Evolutionary conservation across 1,284 basidiomycete genomes (phyloP).

Genomic region (Xerocomus minutiporus): DNA sequence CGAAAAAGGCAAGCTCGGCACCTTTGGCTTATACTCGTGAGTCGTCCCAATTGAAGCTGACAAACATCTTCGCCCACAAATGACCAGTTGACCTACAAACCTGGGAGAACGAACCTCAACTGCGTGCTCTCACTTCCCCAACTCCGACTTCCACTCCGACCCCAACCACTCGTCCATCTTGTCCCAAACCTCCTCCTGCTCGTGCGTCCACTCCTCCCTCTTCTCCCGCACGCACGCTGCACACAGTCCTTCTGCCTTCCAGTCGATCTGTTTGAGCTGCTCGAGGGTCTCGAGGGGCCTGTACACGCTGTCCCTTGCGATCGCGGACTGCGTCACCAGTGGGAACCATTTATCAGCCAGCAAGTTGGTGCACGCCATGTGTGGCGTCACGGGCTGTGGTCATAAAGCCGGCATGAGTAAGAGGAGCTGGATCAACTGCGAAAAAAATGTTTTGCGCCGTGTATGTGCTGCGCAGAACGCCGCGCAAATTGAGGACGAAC

Average conservation of each 20-base stretch:
- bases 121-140: not conserved
- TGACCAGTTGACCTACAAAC: conserved; percentile 2
- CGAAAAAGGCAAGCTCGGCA: not conserved
- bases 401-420: not conserved
- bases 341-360: conserved; percentile 68
- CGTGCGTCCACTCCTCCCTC: conserved; percentile 58
- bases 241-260: conserved; percentile 57
- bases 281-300: conserved; percentile 66
- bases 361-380: conserved; percentile 68
- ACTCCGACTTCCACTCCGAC: not conserved
- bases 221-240: conserved; percentile 53
- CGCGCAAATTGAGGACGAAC: not conserved
- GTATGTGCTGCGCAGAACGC: not conserved
- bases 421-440: not conserved
- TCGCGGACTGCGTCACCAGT: conserved; percentile 58
- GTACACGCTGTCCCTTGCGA: conserved; percentile 53
- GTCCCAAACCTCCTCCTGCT: conserved; percentile 57
- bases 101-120: not conserved
- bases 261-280: conserved; percentile 52
- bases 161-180: conserved; percentile 54
- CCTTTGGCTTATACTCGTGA: not conserved
- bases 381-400: conserved; percentile 46
- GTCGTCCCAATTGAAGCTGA: not conserved
- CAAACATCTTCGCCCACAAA: conserved; percentile 1
- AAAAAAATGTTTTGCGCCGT: not conserved